Conservation (phyloP, 2,329 filamentous ascomycete genomes). For the Neofusicoccum sp. region DNA sequence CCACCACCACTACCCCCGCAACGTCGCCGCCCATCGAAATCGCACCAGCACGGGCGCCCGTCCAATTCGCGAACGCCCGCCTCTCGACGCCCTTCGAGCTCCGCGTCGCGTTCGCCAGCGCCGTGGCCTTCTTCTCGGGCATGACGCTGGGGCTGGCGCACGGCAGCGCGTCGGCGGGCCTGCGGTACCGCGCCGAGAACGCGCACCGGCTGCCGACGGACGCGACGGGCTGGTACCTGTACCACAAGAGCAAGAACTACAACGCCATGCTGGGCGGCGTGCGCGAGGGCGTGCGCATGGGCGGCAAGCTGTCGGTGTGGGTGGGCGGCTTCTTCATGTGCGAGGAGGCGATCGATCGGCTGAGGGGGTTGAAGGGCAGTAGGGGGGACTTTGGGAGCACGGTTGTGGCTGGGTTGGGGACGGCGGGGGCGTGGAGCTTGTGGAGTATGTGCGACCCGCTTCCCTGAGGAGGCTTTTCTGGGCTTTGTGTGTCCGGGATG, state of each 20-base stretch:
- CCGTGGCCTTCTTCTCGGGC: constrained; percentile 65
- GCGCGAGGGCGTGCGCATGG: constrained; percentile 75
- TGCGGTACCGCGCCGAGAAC: constrained; percentile 92
- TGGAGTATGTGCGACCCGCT: constrained; percentile 61
- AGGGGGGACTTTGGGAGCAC: constrained; percentile 72
- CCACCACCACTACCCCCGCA: not conserved
- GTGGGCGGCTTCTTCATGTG: constrained; percentile 73
- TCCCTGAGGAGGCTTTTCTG: no score
- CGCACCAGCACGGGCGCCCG: not conserved
- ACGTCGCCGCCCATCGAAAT: not conserved
- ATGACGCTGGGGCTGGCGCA: constrained; percentile 68
- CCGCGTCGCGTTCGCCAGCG: constrained; percentile 62
- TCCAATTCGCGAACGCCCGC: constrained; percentile 27
- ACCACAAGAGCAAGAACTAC: constrained; percentile 98
- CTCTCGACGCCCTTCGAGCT: constrained; percentile 63
- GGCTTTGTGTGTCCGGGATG: no score
- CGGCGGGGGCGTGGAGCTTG: constrained; percentile 82
- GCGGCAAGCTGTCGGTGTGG: constrained; percentile 67
- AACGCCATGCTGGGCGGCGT: constrained; percentile 74
- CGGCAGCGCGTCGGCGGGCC: constrained; percentile 69
- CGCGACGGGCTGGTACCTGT: constrained; percentile 91
- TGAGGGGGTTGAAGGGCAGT: constrained; percentile 40
- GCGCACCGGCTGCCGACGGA: constrained; percentile 86
- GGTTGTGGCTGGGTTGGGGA: constrained; percentile 75
- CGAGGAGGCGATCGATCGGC: constrained; percentile 81